phyloP scores from a whole-genome alignment of 257 asterid genomes.

The Mentha longifolia region DNA sequence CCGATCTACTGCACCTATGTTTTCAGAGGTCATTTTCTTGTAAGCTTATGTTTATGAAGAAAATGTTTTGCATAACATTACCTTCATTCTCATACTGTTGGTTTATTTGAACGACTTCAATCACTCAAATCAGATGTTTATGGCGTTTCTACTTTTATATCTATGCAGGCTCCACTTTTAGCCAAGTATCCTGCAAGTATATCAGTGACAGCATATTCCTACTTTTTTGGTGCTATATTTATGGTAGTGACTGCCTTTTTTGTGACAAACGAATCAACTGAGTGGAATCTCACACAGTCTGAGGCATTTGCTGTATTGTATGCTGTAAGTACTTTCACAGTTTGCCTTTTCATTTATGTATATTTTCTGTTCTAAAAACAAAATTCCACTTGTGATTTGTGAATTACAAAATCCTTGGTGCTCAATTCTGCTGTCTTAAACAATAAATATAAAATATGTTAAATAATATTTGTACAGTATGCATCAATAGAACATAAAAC shows the following conservation, averaged over 20 bases:
- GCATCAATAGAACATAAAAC: neutral
- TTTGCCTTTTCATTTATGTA: neutral
- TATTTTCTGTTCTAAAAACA: neutral
- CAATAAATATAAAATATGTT: neutral
- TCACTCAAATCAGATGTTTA: slow-evolving; percentile 28
- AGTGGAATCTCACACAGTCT: slow-evolving; percentile 74
- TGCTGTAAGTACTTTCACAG: slow-evolving; percentile 67
- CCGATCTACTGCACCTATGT: neutral
- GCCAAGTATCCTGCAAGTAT: slow-evolving; percentile 88
- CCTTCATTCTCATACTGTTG: neutral
- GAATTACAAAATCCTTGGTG: slow-evolving; percentile 7
- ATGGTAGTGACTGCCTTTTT: slow-evolving; percentile 70
- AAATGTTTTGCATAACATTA: neutral
- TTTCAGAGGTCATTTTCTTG: neutral
- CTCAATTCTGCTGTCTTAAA: neutral
- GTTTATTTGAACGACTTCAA: slow-evolving; percentile 16
- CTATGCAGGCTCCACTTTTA: slow-evolving; percentile 80
- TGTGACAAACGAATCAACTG: slow-evolving; percentile 59
- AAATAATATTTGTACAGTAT: neutral
- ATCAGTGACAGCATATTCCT: slow-evolving; percentile 92
- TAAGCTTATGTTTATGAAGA: slow-evolving; percentile 4
- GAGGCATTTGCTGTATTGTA: slow-evolving; percentile 83
- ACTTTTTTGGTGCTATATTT: slow-evolving; percentile 69
- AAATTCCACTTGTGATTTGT: neutral
- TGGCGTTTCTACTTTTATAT: slow-evolving; percentile 27